These are phyloP conservation scores for Diaporthe sp. DNA, from an alignment of 2,329 filamentous ascomycete species.

Conservation along the genomic window DNA sequence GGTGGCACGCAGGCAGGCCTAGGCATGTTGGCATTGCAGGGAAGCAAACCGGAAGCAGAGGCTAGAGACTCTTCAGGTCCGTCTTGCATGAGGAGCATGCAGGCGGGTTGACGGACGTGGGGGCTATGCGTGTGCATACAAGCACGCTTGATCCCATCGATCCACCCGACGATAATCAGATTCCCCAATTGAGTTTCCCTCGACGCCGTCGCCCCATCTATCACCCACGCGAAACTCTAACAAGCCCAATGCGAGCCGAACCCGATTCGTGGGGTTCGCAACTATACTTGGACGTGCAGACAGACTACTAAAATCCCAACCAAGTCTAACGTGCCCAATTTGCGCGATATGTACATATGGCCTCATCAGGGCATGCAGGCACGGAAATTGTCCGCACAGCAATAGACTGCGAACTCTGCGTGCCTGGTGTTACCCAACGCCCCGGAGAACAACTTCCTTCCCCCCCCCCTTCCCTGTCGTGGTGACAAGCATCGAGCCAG, in stretches of 20 bases:
- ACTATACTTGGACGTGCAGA: neutral
- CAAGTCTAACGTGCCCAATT: neutral
- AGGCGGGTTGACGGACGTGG: conserved; percentile 24
- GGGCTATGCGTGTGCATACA: neutral
- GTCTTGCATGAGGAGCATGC: conserved; percentile 30
- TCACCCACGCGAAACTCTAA: neutral
- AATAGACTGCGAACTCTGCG: conserved; percentile 18
- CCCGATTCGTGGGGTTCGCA: conserved; percentile 13
- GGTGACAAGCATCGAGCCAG: conserved; percentile 18
- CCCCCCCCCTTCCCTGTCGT: neutral
- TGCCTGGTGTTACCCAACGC: conserved; percentile 2
- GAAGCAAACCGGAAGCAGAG: no score
- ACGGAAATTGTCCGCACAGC: conserved; percentile 6
- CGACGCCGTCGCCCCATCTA: neutral
- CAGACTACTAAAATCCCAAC: neutral
- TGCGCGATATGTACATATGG: neutral
- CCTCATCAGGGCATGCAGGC: neutral
- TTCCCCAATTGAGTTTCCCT: neutral
- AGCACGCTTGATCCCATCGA: neutral
- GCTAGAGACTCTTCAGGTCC: conserved; percentile 31
- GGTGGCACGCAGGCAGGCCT: neutral
- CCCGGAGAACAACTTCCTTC: neutral
- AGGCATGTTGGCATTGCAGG: no score
- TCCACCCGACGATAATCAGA: neutral
- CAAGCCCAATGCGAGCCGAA: conserved; percentile 17